A percentile compares a stretch with the other conserved stretches of the same genome.
Evolutionary conservation across 306 rosid genomes (phyloP).

Genomic region (Medicago lupulina): DNA sequence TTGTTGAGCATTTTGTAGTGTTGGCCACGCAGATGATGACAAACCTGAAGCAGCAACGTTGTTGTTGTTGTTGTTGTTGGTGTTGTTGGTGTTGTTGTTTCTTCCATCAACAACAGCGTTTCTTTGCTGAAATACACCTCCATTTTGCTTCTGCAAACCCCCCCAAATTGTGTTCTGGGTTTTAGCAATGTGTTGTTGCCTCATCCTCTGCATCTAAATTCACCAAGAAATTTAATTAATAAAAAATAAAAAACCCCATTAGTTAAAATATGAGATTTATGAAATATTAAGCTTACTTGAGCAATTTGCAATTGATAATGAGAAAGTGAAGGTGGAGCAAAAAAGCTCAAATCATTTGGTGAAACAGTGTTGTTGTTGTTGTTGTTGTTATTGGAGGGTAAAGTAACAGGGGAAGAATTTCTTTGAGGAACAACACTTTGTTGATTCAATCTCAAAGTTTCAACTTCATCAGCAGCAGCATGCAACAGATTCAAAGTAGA

Average conservation of each 20-base stretch:
- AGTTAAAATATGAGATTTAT: background rate
- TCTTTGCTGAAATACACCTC: constrained; percentile 41
- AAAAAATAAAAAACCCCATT: background rate
- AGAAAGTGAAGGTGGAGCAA: constrained; percentile 54
- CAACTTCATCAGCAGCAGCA: constrained; percentile 90
- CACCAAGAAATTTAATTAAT: background rate
- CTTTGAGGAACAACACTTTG: constrained; percentile 38
- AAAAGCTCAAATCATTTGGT: constrained; percentile 40
- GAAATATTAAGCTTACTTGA: constrained; percentile 49
- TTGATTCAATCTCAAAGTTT: constrained; percentile 63
- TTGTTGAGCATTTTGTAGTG: constrained; percentile 60
- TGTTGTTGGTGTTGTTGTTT: too few species aligned
- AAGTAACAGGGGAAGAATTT: constrained; percentile 45
- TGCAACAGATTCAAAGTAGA: constrained; percentile 78
- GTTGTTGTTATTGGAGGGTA: too few species aligned
- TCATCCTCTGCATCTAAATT: constrained; percentile 59
- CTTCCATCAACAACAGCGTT: too few species aligned
- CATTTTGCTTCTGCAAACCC: constrained; percentile 41
- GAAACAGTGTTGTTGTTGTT: constrained; percentile 1
- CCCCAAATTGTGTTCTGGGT: constrained; percentile 50
- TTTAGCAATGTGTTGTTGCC: constrained; percentile 62
- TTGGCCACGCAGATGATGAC: constrained; percentile 76
- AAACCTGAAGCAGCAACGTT: constrained; percentile 38
- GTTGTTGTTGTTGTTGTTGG: background rate
- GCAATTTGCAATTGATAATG: constrained; percentile 60